Base-by-base conservation (phyloP, 352 stramenopile genomes). In the Globisporangium middletonii region DNA sequence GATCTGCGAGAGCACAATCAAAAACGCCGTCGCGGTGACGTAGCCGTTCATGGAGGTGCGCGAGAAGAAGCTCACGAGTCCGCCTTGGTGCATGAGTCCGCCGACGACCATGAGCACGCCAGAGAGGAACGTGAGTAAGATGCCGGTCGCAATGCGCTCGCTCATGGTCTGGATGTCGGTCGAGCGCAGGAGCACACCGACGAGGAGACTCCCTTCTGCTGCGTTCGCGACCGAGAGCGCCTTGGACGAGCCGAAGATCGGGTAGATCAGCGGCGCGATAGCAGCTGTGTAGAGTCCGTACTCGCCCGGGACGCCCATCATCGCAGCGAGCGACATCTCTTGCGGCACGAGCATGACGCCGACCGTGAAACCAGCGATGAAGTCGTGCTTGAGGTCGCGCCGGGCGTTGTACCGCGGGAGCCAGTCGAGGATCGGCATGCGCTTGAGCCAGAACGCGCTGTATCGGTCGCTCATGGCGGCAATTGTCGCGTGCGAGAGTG, bases 281-380 rank as follows among this genome's bases (percentile, higher is more conserved):
- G 81, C 81, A 3, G 81, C 79, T 8, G 79, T 85, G 60, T 91
- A 91, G 26, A 91, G 68, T 9, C 81, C 78, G 63, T 88, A 88
- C 37, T 88, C 76, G 4, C 73, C 67, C 4, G 78, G 78, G 15
- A 91, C 81, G 28, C 73, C 75, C 81, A 96, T 96, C 12, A 98
- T 72, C 54, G 93, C 86, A 16, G 87, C 89, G 52, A 97, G 92
- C 41, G 75, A 89, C 74, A 98, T 96, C 27, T 90, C 84, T 57
- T 97, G 89, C 19, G 91, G 93, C 55, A 98, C 80, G 33, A 96
- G 70, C 88, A 98, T 97, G 27, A 97, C 77, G 16, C 85, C 86
- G 37, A 92, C 82, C 2, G 82, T 89, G 63, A 89, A 68, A 30
- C 77, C 82, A 0, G 82, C 73, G 19, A 89, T 77, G 23, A 88